A percentile compares a stretch with the other conserved stretches of the same genome.
These are phyloP conservation scores for Cairneyella variabilis DNA, from an alignment of 495 filamentous ascomycete species.

Conservation along the genomic window DNA sequence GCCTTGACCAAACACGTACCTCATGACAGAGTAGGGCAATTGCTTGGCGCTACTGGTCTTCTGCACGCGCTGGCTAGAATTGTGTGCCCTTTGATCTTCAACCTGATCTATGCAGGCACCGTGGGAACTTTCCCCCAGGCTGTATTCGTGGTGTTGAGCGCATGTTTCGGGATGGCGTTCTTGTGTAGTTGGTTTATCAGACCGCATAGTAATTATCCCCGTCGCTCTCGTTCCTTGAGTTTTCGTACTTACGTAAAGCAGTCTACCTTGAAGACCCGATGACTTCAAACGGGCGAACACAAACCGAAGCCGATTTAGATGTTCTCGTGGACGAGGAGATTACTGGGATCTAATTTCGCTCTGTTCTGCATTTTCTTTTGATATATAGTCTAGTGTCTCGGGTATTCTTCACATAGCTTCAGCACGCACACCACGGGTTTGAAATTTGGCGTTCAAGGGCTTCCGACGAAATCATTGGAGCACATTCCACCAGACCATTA, in stretches of 20 bases:
- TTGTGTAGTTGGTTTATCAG: slow-evolving; percentile 62
- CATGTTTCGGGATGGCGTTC: slow-evolving; percentile 63
- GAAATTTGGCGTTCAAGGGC: too few relatives aligned
- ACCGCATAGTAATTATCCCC: slow-evolving; percentile 62
- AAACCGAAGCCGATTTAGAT: slow-evolving; percentile 14
- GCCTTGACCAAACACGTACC: slow-evolving; percentile 89
- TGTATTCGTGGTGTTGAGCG: slow-evolving; percentile 71
- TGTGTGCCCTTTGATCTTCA: slow-evolving; percentile 75
- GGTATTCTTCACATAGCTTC: background rate
- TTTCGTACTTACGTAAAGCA: background rate
- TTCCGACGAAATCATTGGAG: too few relatives aligned
- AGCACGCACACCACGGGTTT: too few relatives aligned
- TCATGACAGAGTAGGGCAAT: slow-evolving; percentile 69
- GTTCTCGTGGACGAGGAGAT: slow-evolving; percentile 27
- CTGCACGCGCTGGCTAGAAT: slow-evolving; percentile 80
- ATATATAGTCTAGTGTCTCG: background rate
- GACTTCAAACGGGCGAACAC: background rate
- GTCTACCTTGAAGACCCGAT: slow-evolving; percentile 20
- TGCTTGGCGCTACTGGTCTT: slow-evolving; percentile 83
- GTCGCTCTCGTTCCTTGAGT: background rate
- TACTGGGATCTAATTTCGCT: slow-evolving; percentile 1
- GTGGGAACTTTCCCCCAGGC: slow-evolving; percentile 73
- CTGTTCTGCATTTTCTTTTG: background rate
- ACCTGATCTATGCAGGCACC: slow-evolving; percentile 77
- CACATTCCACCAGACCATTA: too few relatives aligned